Evolutionary conservation across 768 basidiomycete genomes (phyloP).

Genomic region (Suillus subaureus): DNA sequence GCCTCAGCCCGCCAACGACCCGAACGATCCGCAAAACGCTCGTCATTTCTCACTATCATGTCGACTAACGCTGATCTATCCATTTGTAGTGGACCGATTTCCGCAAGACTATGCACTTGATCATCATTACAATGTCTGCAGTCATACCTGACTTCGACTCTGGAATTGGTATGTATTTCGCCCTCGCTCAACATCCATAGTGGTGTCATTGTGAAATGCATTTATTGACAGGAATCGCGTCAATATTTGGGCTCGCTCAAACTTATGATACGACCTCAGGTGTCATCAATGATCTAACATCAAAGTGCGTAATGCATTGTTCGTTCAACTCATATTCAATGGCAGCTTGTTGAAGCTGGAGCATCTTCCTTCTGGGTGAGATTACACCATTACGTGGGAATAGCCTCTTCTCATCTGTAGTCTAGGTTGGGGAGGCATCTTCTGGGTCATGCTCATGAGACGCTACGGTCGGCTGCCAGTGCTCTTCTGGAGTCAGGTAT

Average conservation of each 20-base stretch:
- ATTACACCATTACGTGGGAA: background rate
- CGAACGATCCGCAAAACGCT: constrained; percentile 57
- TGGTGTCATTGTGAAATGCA: background rate
- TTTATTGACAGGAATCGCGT: constrained; percentile 45
- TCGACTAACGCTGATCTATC: background rate
- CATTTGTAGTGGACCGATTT: constrained; percentile 45
- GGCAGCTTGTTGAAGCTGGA: constrained; percentile 37
- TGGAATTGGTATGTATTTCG: constrained; percentile 41
- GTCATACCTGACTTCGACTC: constrained; percentile 59
- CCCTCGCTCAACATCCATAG: background rate
- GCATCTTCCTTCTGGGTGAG: constrained; percentile 48
- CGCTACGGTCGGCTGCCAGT: constrained; percentile 33
- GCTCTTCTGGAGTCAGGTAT: constrained; percentile 31
- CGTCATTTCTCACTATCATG: constrained; percentile 13
- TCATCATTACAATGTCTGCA: constrained; percentile 53
- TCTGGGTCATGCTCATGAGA: constrained; percentile 34
- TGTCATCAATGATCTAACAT: constrained; percentile 54
- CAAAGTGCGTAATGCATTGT: constrained; percentile 29
- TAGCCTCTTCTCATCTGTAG: background rate
- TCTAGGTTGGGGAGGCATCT: constrained; percentile 33
- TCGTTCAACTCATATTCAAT: background rate
- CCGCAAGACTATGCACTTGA: constrained; percentile 48
- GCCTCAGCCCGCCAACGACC: constrained; percentile 55
- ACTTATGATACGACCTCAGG: constrained; percentile 48
- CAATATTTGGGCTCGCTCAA: constrained; percentile 48